These are phyloP conservation scores for Uronychia setigera DNA, from an alignment of 73 alveolate species.

Conservation along the genomic window DNA sequence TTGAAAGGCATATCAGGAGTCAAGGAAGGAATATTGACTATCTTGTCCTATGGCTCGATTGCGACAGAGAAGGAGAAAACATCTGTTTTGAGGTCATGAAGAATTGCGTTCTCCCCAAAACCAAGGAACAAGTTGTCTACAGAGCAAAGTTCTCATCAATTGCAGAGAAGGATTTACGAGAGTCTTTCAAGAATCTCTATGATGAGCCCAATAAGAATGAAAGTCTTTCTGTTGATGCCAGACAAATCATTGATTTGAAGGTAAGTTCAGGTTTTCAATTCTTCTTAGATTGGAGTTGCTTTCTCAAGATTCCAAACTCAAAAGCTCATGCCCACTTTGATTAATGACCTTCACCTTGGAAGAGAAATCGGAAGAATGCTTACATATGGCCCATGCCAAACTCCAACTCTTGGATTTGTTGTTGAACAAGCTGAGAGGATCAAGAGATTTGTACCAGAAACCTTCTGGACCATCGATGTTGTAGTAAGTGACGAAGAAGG, in stretches of 20 bases:
- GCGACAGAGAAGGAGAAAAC: conserved; percentile 99
- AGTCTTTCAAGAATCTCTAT: conserved; percentile 37
- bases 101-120: conserved; percentile 52
- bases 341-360: neutral
- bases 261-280: neutral
- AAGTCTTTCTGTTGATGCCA: conserved; percentile 74
- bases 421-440: conserved; percentile 98
- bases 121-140: conserved; percentile 45
- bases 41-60: conserved; percentile 99
- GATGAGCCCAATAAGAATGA: conserved; percentile 57
- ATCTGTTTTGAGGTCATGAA: conserved; percentile 99
- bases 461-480: conserved; percentile 73
- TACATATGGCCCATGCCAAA: conserved; percentile 99
- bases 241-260: conserved; percentile 98
- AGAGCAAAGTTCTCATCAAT: conserved; percentile 72
- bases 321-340: neutral
- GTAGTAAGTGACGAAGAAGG: conserved; percentile 19
- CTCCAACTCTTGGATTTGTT: conserved; percentile 99
- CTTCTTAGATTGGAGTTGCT: conserved; percentile 95
- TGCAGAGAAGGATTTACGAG: conserved; percentile 55
- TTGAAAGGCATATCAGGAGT: conserved; percentile 75
- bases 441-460: conserved; percentile 94
- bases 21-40: conserved; percentile 65
- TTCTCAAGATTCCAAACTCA: conserved; percentile 97
- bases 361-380: conserved; percentile 68